Evolutionary conservation across 129 eudicot genomes (phyloP).

Genomic region (Helichrysum umbraculigerum): DNA sequence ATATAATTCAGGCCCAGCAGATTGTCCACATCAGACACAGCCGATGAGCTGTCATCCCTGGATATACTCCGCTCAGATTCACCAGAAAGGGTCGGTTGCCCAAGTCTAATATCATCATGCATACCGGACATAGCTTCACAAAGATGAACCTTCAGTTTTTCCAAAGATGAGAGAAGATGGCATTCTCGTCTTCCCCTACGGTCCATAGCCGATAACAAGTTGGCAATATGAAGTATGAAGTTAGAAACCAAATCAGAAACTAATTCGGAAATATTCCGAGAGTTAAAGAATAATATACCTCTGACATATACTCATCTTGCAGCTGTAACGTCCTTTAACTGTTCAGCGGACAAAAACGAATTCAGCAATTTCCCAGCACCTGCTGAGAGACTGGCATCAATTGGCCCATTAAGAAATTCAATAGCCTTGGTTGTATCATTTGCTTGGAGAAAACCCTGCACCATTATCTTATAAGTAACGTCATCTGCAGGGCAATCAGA

Average conservation of each 20-base stretch:
- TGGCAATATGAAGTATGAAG: conserved; percentile 18
- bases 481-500: conserved; percentile 32
- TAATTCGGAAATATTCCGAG: not conserved
- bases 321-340: not conserved
- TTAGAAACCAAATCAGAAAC: conserved; percentile 3
- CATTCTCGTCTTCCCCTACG: conserved; percentile 77
- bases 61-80: conserved; percentile 56
- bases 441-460: conserved; percentile 32
- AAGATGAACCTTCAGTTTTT: conserved; percentile 45
- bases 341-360: not conserved
- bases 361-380: conserved; percentile 22
- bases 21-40: conserved; percentile 85
- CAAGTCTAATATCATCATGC: conserved; percentile 34
- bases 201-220: conserved; percentile 65
- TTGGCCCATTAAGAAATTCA: conserved; percentile 26
- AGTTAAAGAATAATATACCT: conserved; percentile 40
- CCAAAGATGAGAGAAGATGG: conserved; percentile 61
- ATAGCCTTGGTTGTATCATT: conserved; percentile 24
- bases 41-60: conserved; percentile 82
- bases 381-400: conserved; percentile 12
- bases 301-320: conserved; percentile 24
- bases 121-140: conserved; percentile 57
- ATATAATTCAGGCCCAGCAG: conserved; percentile 35
- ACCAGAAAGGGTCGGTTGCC: conserved; percentile 46
- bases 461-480: conserved; percentile 30